Conservation (phyloP, 2,329 filamentous ascomycete species). For the Chaetothyriales sp. region DNA sequence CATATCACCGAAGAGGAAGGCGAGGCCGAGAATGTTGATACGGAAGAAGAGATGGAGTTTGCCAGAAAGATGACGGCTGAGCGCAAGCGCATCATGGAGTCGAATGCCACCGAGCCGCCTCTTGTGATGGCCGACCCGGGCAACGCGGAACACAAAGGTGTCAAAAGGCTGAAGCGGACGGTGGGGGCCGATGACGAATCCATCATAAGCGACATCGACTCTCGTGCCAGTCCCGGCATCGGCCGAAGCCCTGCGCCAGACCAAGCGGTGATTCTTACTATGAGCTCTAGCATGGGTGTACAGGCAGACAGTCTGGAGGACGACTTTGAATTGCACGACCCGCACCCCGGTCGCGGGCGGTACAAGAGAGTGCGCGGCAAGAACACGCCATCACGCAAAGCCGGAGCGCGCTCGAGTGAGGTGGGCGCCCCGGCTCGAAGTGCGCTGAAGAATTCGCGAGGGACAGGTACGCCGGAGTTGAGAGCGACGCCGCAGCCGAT, state of each 20-base stretch:
- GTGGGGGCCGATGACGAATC: slow-evolving; percentile 15
- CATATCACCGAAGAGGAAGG: slow-evolving; percentile 36
- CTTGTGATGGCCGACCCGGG: slow-evolving; percentile 13
- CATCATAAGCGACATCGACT: slow-evolving; percentile 15
- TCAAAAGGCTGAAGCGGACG: slow-evolving; percentile 34
- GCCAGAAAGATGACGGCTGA: slow-evolving; percentile 36
- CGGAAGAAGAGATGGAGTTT: slow-evolving; percentile 34
- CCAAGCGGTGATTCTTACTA: slow-evolving; percentile 8
- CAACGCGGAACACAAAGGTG: slow-evolving; percentile 27
- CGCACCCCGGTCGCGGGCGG: slow-evolving; percentile 25
- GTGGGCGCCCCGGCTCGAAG: slow-evolving; percentile 21
- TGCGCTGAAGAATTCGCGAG: slow-evolving; percentile 32
- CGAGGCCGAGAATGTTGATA: slow-evolving; percentile 38
- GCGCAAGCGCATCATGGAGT: slow-evolving; percentile 34
- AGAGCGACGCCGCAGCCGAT: slow-evolving; percentile 20
- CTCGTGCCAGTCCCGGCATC: slow-evolving; percentile 14
- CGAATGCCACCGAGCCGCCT: slow-evolving; percentile 25
- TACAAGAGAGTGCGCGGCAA: slow-evolving; percentile 25
- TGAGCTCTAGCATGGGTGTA: slow-evolving; percentile 7
- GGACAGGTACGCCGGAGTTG: slow-evolving; percentile 22
- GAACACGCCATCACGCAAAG: slow-evolving; percentile 20
- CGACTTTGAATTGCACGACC: slow-evolving; percentile 25
- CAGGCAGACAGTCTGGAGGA: slow-evolving; percentile 25
- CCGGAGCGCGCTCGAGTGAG: slow-evolving; percentile 18
- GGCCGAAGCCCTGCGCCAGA: slow-evolving; percentile 14